Percentiles rank a stretch among this genome's conserved stretches.
phyloP scores from a whole-genome alignment of 495 filamentous ascomycete genomes.

The Trichocladium antarcticum region DNA sequence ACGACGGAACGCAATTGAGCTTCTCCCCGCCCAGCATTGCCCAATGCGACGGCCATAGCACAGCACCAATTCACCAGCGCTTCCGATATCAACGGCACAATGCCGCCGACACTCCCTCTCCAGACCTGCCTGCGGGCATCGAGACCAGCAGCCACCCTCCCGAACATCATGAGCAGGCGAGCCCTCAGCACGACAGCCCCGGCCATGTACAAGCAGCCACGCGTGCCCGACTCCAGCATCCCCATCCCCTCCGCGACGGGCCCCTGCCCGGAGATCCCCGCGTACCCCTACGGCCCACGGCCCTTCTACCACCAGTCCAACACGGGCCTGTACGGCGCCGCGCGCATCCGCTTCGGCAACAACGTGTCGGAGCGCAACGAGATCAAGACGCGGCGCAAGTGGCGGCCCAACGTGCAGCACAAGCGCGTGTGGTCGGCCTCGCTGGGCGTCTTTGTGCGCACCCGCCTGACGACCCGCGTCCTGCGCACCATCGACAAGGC shows the following conservation, averaged over 20 bases:
- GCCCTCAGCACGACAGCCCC: slow-evolving; percentile 8
- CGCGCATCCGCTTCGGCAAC: slow-evolving; percentile 82
- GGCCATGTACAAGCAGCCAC: slow-evolving; percentile 17
- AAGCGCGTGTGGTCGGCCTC: slow-evolving; percentile 64
- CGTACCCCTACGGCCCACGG: slow-evolving; percentile 77
- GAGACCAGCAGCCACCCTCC: background rate
- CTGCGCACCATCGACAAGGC: slow-evolving; percentile 77
- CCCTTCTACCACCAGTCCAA: slow-evolving; percentile 77
- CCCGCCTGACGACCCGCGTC: slow-evolving; percentile 64
- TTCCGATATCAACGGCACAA: background rate
- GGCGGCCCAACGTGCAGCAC: slow-evolving; percentile 77
- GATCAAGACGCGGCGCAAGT: slow-evolving; percentile 72
- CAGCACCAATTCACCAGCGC: background rate
- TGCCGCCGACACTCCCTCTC: slow-evolving; percentile 12
- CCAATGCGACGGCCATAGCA: slow-evolving; percentile 14
- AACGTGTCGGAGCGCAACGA: slow-evolving; percentile 65
- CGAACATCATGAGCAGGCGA: background rate
- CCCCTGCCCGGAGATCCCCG: slow-evolving; percentile 41
- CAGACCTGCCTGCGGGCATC: slow-evolving; percentile 11
- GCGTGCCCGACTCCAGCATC: slow-evolving; percentile 19
- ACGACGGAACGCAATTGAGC: slow-evolving; percentile 1
- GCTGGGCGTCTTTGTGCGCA: slow-evolving; percentile 52
- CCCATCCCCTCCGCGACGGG: slow-evolving; percentile 23
- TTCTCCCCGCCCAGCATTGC: background rate
- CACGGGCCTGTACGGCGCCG: slow-evolving; percentile 69